Percentiles rank a stretch among this genome's conserved stretches.
These are phyloP conservation scores for Diutina pseudorugosa DNA, from an alignment of 1,139 yeast species.

Conservation along the genomic window DNA sequence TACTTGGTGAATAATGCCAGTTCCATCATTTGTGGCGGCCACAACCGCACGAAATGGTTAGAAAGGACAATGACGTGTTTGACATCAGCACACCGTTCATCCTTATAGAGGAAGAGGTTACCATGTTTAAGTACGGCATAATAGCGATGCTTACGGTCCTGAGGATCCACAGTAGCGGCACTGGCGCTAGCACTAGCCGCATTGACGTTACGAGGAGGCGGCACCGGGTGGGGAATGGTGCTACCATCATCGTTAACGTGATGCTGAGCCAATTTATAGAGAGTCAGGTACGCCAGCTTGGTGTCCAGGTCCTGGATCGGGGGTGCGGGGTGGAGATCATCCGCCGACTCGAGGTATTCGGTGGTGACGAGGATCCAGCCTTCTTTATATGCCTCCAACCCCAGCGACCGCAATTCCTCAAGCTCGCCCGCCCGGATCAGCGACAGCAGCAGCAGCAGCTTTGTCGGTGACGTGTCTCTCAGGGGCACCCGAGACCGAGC, in stretches of 20 bases:
- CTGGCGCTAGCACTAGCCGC: slow-evolving; percentile 2
- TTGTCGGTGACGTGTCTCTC: not conserved
- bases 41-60: slow-evolving; percentile 59
- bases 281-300: slow-evolving; percentile 47
- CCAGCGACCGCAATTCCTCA: slow-evolving; percentile 45
- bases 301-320: slow-evolving; percentile 24
- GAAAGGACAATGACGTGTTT: slow-evolving; percentile 72
- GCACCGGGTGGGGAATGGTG: not conserved
- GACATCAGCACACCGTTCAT: slow-evolving; percentile 52
- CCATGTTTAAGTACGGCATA: slow-evolving; percentile 73
- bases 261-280: slow-evolving; percentile 41
- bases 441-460: not conserved
- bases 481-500: not conserved
- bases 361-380: slow-evolving; percentile 84
- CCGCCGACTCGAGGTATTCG: slow-evolving; percentile 46
- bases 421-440: slow-evolving; percentile 45
- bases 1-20: slow-evolving; percentile 70
- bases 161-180: slow-evolving; percentile 17
- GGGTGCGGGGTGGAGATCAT: slow-evolving; percentile 11
- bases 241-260: slow-evolving; percentile 6
- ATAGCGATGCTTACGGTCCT: slow-evolving; percentile 39
- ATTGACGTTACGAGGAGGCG: not conserved
- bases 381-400: slow-evolving; percentile 51
- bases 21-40: slow-evolving; percentile 73
- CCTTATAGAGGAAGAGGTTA: slow-evolving; percentile 68